Evolutionary conservation across 169 alveolate species (phyloP), one percentile per base, ranked within the genome.

Genomic region (Eimeria mitis): DNA sequence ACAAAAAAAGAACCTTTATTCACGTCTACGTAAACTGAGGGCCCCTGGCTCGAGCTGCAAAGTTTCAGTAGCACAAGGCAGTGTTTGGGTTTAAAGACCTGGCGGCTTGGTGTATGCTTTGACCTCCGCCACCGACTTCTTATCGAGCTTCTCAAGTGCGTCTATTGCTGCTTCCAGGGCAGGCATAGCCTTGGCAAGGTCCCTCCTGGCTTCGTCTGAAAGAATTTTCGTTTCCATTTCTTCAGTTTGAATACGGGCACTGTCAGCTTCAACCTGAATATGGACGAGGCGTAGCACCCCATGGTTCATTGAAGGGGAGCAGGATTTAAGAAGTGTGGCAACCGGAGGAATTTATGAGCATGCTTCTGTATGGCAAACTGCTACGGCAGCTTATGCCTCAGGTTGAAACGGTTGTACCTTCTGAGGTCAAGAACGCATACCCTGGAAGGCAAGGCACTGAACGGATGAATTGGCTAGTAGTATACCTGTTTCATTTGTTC

Each of bases 161-260:
- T 98, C 99, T 89, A 98, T 98, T 9, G 99, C 99, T 54, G 98
- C 99, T 59, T 98, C 98, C 87, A 99, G 97, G 19, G 99, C 99
- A 21, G 99, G 99, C 97, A 98, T 98, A 8, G 99, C 99, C 94
- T 98, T 98, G 73, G 98, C 99, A 81, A 99, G 98, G 94, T 99
- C 99, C 23, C 98, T 97, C 70, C 99, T 99, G 61, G 99, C 99
- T 95, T 99, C 99, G 61, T 98, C 99, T 37, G 99, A 99, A 73
- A 99, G 97, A 63, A 98, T 97, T 96, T 98, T 98, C n/a, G 99
- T 98, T 90, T 98, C 99, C 94, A 94, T 98, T 96, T 98, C 99
- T 71, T 99, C 99, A 94, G 98, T 98, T 61, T 97, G 98, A 52
- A 99, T 99, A 63, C 99, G 97, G 56, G 96, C 98, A 78, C 98